Conservation (phyloP, 176 grass and related monocot species). For the Carex pumila region DNA sequence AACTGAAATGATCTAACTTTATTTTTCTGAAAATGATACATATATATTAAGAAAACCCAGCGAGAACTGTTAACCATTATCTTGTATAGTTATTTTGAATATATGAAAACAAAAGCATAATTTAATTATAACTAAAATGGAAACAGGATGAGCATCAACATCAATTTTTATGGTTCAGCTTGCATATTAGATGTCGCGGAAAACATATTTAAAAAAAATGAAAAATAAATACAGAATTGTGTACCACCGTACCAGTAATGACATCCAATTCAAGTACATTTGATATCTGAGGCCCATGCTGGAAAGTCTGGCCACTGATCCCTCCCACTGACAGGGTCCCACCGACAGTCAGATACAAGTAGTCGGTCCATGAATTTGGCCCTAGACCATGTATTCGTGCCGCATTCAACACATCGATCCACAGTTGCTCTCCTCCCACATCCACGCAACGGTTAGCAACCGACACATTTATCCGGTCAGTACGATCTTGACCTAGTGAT, state of each 20-base stretch:
- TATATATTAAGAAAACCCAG: background rate
- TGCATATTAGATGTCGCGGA: background rate
- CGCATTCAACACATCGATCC: constrained; percentile 62
- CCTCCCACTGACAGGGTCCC: constrained; percentile 91
- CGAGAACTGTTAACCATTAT: background rate
- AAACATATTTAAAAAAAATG: too few species aligned
- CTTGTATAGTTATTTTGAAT: background rate
- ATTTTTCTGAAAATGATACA: background rate
- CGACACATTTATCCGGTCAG: constrained; percentile 52
- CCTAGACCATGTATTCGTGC: constrained; percentile 42
- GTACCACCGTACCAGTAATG: constrained; percentile 55
- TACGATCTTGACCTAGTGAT: constrained; percentile 22
- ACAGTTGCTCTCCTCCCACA: constrained; percentile 84
- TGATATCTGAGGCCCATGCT: constrained; percentile 68
- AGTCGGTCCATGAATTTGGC: constrained; percentile 76
- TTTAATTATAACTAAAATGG: background rate
- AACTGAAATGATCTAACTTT: background rate
- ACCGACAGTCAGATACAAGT: constrained; percentile 78
- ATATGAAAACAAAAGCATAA: background rate
- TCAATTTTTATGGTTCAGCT: background rate
- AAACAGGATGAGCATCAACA: background rate
- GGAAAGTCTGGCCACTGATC: constrained; percentile 71
- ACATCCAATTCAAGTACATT: constrained; percentile 89
- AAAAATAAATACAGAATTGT: background rate
- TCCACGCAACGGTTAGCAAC: constrained; percentile 44